These are phyloP conservation scores for Clavispora phyllophila DNA, from an alignment of 805 yeast genomes.

Conservation along the genomic window DNA sequence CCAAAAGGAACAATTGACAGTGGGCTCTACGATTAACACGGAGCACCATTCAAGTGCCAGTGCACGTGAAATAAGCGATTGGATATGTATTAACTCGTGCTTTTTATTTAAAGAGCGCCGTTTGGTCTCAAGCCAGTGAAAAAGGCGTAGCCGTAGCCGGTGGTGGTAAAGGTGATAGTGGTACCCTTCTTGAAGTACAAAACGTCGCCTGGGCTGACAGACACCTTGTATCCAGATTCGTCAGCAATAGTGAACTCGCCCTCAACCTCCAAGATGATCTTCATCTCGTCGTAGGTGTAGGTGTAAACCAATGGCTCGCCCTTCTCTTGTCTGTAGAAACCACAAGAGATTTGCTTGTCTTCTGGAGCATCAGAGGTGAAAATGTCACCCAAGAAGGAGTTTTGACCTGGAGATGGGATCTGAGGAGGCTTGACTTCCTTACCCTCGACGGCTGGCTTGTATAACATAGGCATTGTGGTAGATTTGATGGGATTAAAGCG, in stretches of 20 bases:
- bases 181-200: constrained; percentile 65
- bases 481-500: neutral
- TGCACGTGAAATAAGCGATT: neutral
- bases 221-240: constrained; percentile 56
- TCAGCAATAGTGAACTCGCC: constrained; percentile 61
- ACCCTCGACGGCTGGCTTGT: constrained; percentile 50
- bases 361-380: constrained; percentile 57
- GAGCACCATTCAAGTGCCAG: no score
- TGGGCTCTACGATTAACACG: no score
- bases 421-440: constrained; percentile 51
- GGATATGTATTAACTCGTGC: neutral
- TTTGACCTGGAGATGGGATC: constrained; percentile 61
- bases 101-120: constrained; percentile 10
- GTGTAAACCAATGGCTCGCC: constrained; percentile 67
- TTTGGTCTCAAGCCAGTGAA: constrained; percentile 57
- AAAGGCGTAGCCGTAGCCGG: constrained; percentile 62
- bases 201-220: constrained; percentile 60
- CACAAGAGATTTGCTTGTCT: constrained; percentile 58
- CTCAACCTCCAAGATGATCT: constrained; percentile 61
- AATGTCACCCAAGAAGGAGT: constrained; percentile 64
- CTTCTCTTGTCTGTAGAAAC: constrained; percentile 64
- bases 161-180: constrained; percentile 54
- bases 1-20: no score
- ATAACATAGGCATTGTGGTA: constrained; percentile 49
- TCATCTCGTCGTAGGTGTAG: constrained; percentile 64